Conservation (phyloP, 2,329 filamentous ascomycete species). For the Trichoderma sp. region DNA sequence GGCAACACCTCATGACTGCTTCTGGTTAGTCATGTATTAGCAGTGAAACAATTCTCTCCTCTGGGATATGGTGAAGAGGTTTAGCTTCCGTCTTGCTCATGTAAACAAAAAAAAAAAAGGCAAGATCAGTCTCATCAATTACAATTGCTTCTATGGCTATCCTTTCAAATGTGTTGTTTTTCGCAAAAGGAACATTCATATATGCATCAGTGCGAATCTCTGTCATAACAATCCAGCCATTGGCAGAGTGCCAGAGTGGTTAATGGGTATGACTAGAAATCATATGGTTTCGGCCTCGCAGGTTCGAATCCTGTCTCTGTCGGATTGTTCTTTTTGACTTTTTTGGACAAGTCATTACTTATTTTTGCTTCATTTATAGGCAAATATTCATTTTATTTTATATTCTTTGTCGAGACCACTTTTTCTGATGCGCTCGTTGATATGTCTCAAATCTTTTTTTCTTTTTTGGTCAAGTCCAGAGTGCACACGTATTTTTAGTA, state of each 20-base stretch:
- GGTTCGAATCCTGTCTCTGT: constrained; percentile 23
- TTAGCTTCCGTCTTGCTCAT: background rate
- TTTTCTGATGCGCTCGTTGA: background rate
- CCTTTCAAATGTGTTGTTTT: background rate
- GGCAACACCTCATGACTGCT: background rate
- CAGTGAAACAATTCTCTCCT: background rate
- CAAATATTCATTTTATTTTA: too few species aligned
- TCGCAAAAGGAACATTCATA: background rate
- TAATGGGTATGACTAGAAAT: constrained; percentile 24
- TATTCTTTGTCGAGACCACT: background rate
- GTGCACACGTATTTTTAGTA: background rate
- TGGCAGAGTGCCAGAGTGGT: constrained; percentile 22
- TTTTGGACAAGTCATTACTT: background rate
- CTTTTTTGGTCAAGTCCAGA: background rate
- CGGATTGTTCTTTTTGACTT: background rate
- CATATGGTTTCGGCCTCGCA: constrained; percentile 22
- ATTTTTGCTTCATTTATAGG: background rate
- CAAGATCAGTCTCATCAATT: background rate
- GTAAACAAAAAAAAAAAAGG: too few species aligned
- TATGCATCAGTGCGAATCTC: background rate
- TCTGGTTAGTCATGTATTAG: background rate
- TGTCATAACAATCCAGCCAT: background rate
- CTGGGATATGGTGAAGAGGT: background rate
- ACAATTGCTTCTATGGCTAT: background rate
- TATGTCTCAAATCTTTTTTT: background rate